Conservation (phyloP, 768 basidiomycete genomes). For the Hypholoma sublateritium region DNA sequence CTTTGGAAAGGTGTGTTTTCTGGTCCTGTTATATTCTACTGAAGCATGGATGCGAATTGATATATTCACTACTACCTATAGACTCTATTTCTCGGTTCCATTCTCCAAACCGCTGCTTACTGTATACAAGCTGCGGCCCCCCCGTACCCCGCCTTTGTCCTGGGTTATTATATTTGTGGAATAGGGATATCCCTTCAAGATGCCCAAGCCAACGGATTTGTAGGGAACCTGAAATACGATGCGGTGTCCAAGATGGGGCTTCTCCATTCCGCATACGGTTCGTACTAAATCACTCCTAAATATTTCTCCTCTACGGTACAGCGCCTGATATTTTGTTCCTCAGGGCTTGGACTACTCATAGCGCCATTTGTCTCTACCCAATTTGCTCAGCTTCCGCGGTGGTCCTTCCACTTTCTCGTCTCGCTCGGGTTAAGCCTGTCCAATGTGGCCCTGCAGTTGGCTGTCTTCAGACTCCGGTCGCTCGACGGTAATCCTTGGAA, state of each 20-base stretch:
- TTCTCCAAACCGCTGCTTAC: slow-evolving; percentile 54
- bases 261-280: slow-evolving; percentile 50
- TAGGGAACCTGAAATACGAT: slow-evolving; percentile 55
- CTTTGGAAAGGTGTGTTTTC: slow-evolving; percentile 39
- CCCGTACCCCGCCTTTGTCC: slow-evolving; percentile 63
- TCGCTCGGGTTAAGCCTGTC: slow-evolving; percentile 64
- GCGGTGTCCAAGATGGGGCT: slow-evolving; percentile 64
- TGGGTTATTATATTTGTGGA: slow-evolving; percentile 44
- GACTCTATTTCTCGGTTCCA: slow-evolving; percentile 37
- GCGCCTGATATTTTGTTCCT: not conserved
- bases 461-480: slow-evolving; percentile 61
- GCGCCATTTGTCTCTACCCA: slow-evolving; percentile 80
- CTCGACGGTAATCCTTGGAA: slow-evolving; percentile 55
- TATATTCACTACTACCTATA: not conserved
- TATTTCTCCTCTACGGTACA: slow-evolving; percentile 52
- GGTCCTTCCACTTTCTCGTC: slow-evolving; percentile 77
- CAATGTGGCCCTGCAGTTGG: slow-evolving; percentile 49
- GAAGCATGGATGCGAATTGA: not conserved
- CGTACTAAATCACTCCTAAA: slow-evolving; percentile 75
- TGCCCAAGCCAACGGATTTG: slow-evolving; percentile 71
- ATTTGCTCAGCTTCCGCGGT: slow-evolving; percentile 59
- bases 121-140: slow-evolving; percentile 52
- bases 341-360: slow-evolving; percentile 61
- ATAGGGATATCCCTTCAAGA: slow-evolving; percentile 51
- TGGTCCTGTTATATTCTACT: not conserved